These are phyloP conservation scores for Eucalyptus marginata DNA, from an alignment of 345 rosid genomes.

Conservation along the genomic window DNA sequence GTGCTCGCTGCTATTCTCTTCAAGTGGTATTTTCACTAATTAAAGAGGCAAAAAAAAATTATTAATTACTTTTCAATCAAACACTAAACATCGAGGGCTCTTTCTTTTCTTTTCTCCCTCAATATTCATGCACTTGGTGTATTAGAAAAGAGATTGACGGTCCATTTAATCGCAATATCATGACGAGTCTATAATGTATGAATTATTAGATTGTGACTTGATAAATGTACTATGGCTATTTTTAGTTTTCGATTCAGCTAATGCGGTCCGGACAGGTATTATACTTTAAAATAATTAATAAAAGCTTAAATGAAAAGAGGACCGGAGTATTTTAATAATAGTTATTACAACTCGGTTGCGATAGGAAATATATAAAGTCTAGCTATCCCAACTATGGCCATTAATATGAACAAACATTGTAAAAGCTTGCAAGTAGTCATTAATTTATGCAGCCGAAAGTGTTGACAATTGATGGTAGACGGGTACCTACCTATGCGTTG, in stretches of 20 bases:
- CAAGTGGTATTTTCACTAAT: neutral
- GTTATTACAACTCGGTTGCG: neutral
- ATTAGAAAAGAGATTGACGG: neutral
- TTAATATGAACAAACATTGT: neutral
- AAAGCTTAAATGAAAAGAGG: neutral
- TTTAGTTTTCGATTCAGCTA: too few relatives aligned
- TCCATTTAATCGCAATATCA: neutral
- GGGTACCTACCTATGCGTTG: neutral
- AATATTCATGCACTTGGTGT: neutral
- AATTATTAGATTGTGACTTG: too few relatives aligned
- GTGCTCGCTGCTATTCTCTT: neutral
- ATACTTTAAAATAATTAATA: neutral
- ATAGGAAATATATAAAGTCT: neutral
- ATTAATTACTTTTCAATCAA: neutral
- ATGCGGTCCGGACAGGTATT: too few relatives aligned
- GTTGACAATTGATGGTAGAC: neutral
- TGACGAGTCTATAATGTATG: accelerated
- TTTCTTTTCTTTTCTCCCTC: neutral
- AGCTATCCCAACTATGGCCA: neutral
- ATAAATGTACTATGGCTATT: too few relatives aligned
- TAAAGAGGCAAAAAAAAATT: neutral
- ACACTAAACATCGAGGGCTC: too few relatives aligned
- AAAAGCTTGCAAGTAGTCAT: neutral
- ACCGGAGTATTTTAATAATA: neutral
- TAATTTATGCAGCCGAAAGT: neutral